Base-by-base conservation (phyloP, 306 rosid genomes). In the Senna tora region DNA sequence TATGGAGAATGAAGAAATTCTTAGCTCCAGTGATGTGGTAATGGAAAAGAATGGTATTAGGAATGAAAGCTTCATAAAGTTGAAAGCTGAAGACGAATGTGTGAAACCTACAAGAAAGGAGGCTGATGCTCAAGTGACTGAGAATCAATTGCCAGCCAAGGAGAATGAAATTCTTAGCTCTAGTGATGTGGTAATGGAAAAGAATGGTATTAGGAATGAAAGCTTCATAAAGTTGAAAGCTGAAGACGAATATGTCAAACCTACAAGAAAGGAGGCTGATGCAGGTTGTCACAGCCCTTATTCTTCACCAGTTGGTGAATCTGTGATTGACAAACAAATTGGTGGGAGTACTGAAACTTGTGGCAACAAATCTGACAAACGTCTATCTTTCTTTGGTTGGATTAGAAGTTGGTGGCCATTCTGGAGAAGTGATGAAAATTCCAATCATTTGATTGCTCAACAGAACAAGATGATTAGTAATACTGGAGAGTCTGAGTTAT, bases 321-420 rank as follows among this genome's bases (percentile, higher is more conserved):
- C 81, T 53, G 41, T 67, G 50, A 65, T 55, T 55, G 87, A 79
- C 32, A 55, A 68, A 41, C 79, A 57, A 73, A 42, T 76, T 58
- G 72, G 52, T 54, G 83, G 71, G 62, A 46, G 54, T 75, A 36
- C 72, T 70, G 76, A 75, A 77, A 71, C 71, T 42, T 2, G 57
- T 39, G 32, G 36, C 19, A 66, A 60, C 49, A 71, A 63, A 33
- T 52, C 60, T 58, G 39, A 60, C 21, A 59, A 69, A 71, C 60
- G 67, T 71, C 82, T 50, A 32, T 79, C 83, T 58, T 62, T 84
- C 69, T 75, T 87, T 77, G 33, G 53, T 36, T 71, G 81, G 80
- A 76, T 80, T 36, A 73, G 45, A 54, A 59, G 77, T 58, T 80
- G 82, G 92, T 83, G 75, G 75, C 84, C 86, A 52, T 77, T 84